Conservation (phyloP, 2,329 filamentous ascomycete species). For the Lasiodiplodia gonubiensis region DNA sequence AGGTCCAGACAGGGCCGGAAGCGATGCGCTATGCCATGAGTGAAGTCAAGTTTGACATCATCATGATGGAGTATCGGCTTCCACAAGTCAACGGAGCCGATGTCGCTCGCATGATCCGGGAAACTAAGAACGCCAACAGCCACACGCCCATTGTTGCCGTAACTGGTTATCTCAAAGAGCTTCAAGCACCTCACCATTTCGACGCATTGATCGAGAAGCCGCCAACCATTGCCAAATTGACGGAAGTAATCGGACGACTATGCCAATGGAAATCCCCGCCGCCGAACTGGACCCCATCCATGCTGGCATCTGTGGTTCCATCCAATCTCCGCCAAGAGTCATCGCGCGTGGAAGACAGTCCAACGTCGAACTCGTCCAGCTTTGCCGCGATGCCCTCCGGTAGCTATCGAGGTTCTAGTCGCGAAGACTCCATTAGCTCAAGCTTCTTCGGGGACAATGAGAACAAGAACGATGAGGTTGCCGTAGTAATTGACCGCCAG, state of each 20-base stretch:
- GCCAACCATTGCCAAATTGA: slow-evolving; percentile 88
- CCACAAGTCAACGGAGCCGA: slow-evolving; percentile 95
- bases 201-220: slow-evolving; percentile 96
- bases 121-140: slow-evolving; percentile 93
- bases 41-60: slow-evolving; percentile 98
- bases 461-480: slow-evolving; percentile 77
- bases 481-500: slow-evolving; percentile 76
- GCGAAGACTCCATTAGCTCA: slow-evolving; percentile 87
- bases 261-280: slow-evolving; percentile 92
- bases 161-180: slow-evolving; percentile 96
- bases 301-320: slow-evolving; percentile 55
- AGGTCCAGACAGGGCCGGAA: slow-evolving; percentile 86
- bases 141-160: slow-evolving; percentile 96
- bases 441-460: slow-evolving; percentile 88
- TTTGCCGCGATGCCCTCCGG: slow-evolving; percentile 74
- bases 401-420: slow-evolving; percentile 78
- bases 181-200: slow-evolving; percentile 94
- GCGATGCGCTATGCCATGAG: slow-evolving; percentile 93
- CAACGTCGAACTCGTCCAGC: slow-evolving; percentile 77
- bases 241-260: slow-evolving; percentile 82
- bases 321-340: slow-evolving; percentile 70
- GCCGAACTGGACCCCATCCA: slow-evolving; percentile 58
- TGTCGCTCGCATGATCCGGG: slow-evolving; percentile 95
- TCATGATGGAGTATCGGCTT: slow-evolving; percentile 96
- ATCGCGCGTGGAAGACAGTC: slow-evolving; percentile 74